Conservation (phyloP, 805 yeast species). For the Pichia manshurica region DNA sequence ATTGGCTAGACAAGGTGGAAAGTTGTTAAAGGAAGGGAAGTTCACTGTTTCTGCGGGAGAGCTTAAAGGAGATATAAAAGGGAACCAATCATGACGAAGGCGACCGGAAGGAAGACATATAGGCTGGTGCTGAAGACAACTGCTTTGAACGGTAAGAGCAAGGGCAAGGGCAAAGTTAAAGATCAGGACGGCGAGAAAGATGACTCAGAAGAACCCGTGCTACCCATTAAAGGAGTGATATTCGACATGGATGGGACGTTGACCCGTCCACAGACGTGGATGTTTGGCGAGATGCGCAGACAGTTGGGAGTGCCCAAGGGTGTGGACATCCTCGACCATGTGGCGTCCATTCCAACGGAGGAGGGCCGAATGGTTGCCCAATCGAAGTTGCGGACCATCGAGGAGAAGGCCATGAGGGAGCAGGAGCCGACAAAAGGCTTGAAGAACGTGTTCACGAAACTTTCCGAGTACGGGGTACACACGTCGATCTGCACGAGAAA, state of each 20-base stretch:
- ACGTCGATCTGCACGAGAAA: slow-evolving; percentile 64
- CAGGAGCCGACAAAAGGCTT: slow-evolving; percentile 50
- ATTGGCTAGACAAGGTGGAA: no score
- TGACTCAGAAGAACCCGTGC: neutral
- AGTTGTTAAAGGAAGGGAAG: no score
- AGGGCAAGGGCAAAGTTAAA: no score
- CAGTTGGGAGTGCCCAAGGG: slow-evolving; percentile 36
- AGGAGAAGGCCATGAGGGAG: slow-evolving; percentile 53
- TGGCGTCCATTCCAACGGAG: slow-evolving; percentile 27
- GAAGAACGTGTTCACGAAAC: slow-evolving; percentile 33
- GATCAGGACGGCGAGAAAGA: neutral
- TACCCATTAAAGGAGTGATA: slow-evolving; percentile 41
- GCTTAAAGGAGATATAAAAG: no score
- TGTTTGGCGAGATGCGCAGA: slow-evolving; percentile 50
- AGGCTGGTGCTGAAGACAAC: neutral
- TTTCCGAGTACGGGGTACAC: slow-evolving; percentile 28
- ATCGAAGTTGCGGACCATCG: slow-evolving; percentile 44
- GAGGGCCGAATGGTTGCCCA: slow-evolving; percentile 41
- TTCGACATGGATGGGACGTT: slow-evolving; percentile 82
- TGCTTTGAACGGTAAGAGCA: neutral
- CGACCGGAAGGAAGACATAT: neutral
- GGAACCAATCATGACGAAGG: no score
- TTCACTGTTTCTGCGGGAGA: no score
- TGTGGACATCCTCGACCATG: slow-evolving; percentile 48
- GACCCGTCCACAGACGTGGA: slow-evolving; percentile 51